Evolutionary conservation across 2,329 filamentous ascomycete species (phyloP), one percentile per base, ranked within the genome.

Genomic region (Pseudocercospora fuligena): DNA sequence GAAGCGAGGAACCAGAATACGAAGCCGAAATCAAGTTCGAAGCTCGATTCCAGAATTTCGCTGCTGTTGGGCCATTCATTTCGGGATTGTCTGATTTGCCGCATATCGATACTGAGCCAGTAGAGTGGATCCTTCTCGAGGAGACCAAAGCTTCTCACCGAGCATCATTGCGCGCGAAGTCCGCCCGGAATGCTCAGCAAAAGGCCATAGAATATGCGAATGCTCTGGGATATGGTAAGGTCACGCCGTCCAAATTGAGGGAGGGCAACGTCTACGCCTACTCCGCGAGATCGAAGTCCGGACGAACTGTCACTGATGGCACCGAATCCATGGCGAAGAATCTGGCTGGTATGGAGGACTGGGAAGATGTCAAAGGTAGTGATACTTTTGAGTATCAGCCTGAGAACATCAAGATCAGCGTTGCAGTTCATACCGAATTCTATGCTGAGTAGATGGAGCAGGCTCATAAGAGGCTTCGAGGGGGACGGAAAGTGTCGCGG

Each of bases 121-220:
- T 68, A 27, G 29, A 59, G 12, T 68, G 66, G 66, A 56, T 65
- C 12, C 56, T 65, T 21, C 63, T 53, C 23, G 27, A 65, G 16
- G 25, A 51, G 27, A 68, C 66, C 14, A 60, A 63, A 31, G 63
- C 60, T 9, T 43, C 60, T n/a, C 60, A 68, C 36, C 63, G 63
- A 16, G n/a, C 63, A 4, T 36, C 49, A 8, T 25, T 65, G 16
- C 29, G 66, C n/a, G 54, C 59, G 12, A 19, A 62, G 7, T 62
- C 63, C 7, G 66, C 66, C 36, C 60, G 51, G 27, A 63, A 68
- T 14, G 66, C 62, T 11, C 40, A 61, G 3, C 59, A 56, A 23
- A 68, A 68, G 33, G 63, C 59, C 1, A 33, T 68, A 6, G 66
- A 68, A 5, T 68, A 68, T 33, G 66, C 66, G n/a, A 31, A 19